Evolutionary conservation across 2,329 filamentous ascomycete species (phyloP).

Genomic region (Aspergillus nomiae): DNA sequence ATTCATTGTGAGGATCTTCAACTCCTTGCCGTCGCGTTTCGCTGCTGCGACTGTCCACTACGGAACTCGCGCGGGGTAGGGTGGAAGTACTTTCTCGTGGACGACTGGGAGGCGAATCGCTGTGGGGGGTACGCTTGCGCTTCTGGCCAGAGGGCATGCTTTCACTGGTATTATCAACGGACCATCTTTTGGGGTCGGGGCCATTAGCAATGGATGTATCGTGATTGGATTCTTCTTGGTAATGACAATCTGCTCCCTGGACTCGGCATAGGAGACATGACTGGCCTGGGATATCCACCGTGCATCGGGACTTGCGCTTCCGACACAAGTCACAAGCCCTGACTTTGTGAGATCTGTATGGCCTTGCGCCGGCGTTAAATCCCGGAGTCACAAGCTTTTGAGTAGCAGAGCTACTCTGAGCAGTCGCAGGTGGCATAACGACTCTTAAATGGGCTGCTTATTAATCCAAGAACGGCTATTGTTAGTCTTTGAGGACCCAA

Average conservation of each 20-base stretch:
- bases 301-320: constrained; percentile 63
- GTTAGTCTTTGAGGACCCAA: not conserved
- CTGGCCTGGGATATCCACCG: constrained; percentile 55
- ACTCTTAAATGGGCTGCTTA: not conserved
- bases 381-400: constrained; percentile 37
- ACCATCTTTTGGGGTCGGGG: constrained; percentile 31
- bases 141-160: constrained; percentile 32
- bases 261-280: constrained; percentile 61
- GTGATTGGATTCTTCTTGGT: constrained; percentile 45
- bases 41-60: constrained; percentile 31
- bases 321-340: constrained; percentile 64
- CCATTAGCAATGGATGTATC: constrained; percentile 29
- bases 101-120: constrained; percentile 25
- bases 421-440: constrained; percentile 34
- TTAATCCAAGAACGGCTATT: not conserved
- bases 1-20: constrained; percentile 45
- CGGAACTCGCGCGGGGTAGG: constrained; percentile 26
- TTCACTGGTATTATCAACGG: constrained; percentile 27
- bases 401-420: constrained; percentile 29
- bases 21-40: constrained; percentile 34
- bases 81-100: constrained; percentile 21
- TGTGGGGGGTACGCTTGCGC: constrained; percentile 38
- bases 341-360: constrained; percentile 63
- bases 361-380: constrained; percentile 50
- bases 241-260: constrained; percentile 60